Conservation (phyloP, 2,329 filamentous ascomycete genomes). For the Venturia pyrina region DNA sequence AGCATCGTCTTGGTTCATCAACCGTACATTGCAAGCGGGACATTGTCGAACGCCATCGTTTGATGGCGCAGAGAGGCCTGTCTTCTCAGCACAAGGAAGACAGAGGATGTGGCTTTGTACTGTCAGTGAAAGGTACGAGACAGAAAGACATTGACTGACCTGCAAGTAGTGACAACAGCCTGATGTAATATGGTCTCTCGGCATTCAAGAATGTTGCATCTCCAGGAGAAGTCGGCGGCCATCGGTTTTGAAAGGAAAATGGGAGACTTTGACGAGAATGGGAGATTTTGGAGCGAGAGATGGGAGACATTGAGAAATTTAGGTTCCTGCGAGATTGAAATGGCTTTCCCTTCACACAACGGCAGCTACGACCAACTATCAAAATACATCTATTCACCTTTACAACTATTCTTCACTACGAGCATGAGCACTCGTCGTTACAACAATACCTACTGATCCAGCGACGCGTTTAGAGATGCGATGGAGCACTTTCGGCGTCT, state of each 20-base stretch:
- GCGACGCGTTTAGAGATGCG: too few species aligned
- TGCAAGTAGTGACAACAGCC: slow-evolving; percentile 84
- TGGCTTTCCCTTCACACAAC: background rate
- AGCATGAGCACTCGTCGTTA: background rate
- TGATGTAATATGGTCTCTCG: slow-evolving; percentile 53
- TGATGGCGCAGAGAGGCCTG: slow-evolving; percentile 48
- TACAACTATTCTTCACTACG: too few species aligned
- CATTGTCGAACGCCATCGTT: slow-evolving; percentile 49
- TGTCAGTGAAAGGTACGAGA: background rate
- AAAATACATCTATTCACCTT: too few species aligned
- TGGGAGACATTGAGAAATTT: background rate
- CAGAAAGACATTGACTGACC: slow-evolving; percentile 36
- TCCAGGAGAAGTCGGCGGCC: slow-evolving; percentile 50
- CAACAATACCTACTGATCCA: background rate
- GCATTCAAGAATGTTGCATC: slow-evolving; percentile 75
- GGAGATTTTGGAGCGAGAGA: background rate
- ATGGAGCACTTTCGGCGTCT: background rate
- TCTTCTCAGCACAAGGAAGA: slow-evolving; percentile 55
- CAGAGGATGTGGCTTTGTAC: slow-evolving; percentile 72
- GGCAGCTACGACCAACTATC: background rate
- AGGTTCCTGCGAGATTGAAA: background rate
- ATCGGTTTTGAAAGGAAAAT: background rate
- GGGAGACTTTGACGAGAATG: slow-evolving; percentile 7
- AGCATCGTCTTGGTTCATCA: slow-evolving; percentile 66
- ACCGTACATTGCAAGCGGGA: slow-evolving; percentile 62